Conservation (phyloP, 73 alveolate genomes). For the Symbiodinium pilosum region DNA sequence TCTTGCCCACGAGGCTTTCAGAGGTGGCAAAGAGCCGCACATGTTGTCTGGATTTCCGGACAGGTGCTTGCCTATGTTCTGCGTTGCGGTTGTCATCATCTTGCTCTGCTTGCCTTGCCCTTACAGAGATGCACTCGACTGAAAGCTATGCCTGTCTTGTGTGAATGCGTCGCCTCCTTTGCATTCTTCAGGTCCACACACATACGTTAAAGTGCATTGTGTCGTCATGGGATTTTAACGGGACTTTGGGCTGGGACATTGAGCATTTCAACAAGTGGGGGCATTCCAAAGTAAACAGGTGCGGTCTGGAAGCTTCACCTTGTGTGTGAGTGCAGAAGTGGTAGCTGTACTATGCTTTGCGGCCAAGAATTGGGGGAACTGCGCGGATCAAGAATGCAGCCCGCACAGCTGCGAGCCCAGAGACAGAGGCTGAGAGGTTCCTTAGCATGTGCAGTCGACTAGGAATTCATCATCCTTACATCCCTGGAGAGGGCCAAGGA, state of each 20-base stretch:
- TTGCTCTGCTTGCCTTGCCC: slow-evolving; percentile 38
- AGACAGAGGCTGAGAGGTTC: no score
- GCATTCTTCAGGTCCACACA: no score
- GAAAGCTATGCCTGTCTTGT: no score
- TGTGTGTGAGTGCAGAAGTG: no score
- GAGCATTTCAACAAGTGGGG: no score
- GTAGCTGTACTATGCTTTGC: no score
- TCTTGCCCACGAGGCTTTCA: neutral
- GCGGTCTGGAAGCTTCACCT: no score
- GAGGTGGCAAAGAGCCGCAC: neutral
- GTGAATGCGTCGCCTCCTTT: neutral
- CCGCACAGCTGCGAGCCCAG: neutral
- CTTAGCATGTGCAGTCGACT: no score
- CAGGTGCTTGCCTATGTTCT: slow-evolving; percentile 81
- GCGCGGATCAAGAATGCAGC: neutral
- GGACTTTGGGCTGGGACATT: no score
- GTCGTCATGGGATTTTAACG: no score
- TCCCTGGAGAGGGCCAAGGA: slow-evolving; percentile 59
- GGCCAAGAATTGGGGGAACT: neutral
- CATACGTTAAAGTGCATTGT: no score
- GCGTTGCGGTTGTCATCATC: slow-evolving; percentile 39
- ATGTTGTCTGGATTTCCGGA: neutral
- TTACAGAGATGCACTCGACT: neutral
- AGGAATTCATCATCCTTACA: slow-evolving; percentile 45
- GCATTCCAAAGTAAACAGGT: no score